Base-by-base conservation (phyloP, 495 filamentous ascomycete species). In the Aspergillus funiculosus region DNA sequence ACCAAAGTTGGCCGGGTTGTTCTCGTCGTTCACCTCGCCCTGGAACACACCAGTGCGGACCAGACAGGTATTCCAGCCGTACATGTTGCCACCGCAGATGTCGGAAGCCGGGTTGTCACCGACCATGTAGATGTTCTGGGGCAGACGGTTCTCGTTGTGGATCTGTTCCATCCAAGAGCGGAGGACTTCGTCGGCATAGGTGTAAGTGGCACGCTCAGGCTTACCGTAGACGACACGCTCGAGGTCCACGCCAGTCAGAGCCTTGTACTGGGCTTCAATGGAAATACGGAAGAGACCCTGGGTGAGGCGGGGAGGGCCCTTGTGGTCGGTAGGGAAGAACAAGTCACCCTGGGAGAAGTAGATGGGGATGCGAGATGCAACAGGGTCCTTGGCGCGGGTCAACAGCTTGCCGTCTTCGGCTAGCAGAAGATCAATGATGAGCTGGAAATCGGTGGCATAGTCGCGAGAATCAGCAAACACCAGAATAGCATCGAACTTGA, bases 181-280 rank as follows among this genome's bases (percentile, higher is more conserved):
- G 32, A 87, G 75, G 8, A 87, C 83, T 62, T 86, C 83, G 44
- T 88, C 85, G 40, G 84, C 85, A 66, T 86, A 89, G 61, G 81
- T 85, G 77, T 88, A 88, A 18, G 85, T 87, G 17, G 85, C 85
- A 39, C 76, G 63, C 66, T 89, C 85, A 28, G 85, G 85, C 74
- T 89, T 89, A 55, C 85, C 85, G 66, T 88, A 89, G 44, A 89
- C 81, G n/a, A 85, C 79, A 69, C 85, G 85, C 76, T 88, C 85
- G 9, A 89, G 75, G 34, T 87, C 84, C 1, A 74, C 71, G 38
- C 84, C 85, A 0, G 85, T 86, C 36, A 86, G 63, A 15, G 83
- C 75, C 63, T 83, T 85, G 73, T 86, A 88, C 75, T 87, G 83
- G 44, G 84, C 83, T 63, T 88, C 85, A 37, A 89, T 73, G 14